A percentile compares a stretch with the other conserved stretches of the same genome.
Conservation (phyloP, 176 grass and related monocot genomes). For the Oryza rufipogon region DNA sequence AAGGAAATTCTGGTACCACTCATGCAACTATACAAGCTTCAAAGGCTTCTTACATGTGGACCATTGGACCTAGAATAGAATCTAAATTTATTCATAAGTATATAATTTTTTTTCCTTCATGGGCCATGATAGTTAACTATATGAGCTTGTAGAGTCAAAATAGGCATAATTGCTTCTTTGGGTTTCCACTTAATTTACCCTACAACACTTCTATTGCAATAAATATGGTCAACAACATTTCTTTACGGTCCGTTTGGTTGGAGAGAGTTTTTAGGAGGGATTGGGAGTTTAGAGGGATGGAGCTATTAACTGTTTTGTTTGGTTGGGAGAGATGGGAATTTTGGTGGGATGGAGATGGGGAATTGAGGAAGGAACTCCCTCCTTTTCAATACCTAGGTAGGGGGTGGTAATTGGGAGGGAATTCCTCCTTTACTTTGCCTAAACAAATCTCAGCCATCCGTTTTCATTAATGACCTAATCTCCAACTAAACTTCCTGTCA, state of each 20-base stretch:
- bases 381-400: too few relatives aligned
- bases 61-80: conserved; percentile 4
- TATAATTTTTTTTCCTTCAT: background rate
- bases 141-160: background rate
- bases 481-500: too few relatives aligned
- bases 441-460: too few relatives aligned
- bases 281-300: too few relatives aligned
- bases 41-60: conserved; percentile 13
- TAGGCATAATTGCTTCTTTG: background rate
- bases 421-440: too few relatives aligned
- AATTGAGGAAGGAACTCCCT: too few relatives aligned
- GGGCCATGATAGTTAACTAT: background rate
- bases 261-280: too few relatives aligned
- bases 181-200: conserved; percentile 10
- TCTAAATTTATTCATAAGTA: background rate
- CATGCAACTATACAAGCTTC: background rate
- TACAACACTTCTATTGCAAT: background rate
- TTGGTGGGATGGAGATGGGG: too few relatives aligned
- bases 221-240: background rate
- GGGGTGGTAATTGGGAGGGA: too few relatives aligned
- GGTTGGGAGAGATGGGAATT: too few relatives aligned
- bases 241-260: background rate
- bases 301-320: too few relatives aligned
- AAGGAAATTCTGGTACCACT: background rate
- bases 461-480: too few relatives aligned